These are phyloP conservation scores for Plasmodium vivax DNA, from an alignment of 169 alveolate genomes.

Conservation along the genomic window DNA sequence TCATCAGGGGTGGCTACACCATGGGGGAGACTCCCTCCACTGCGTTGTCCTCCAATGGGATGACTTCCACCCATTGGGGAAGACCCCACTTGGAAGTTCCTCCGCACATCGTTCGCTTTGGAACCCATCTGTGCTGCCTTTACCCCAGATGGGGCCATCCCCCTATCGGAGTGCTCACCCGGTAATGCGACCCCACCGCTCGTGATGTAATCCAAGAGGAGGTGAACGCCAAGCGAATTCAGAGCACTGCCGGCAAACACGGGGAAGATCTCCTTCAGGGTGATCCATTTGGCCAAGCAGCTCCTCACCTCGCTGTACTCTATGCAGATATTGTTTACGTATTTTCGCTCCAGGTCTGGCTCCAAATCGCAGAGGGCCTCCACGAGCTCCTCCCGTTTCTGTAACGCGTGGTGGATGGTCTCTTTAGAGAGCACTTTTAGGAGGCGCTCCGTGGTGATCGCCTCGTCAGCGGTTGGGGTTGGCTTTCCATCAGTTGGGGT, in stretches of 20 bases:
- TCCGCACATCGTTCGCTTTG: not conserved
- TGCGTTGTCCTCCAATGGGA: not conserved
- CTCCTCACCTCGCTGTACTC: conserved; percentile 11
- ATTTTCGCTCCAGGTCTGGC: conserved; percentile 16
- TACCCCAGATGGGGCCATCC: not conserved
- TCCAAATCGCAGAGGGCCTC: conserved; percentile 72
- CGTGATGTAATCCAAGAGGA: conserved; percentile 52
- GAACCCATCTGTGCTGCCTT: not conserved
- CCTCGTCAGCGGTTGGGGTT: not conserved
- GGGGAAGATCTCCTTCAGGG: conserved; percentile 29
- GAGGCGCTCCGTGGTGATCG: not conserved
- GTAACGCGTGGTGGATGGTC: conserved; percentile 6
- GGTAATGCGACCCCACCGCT: not conserved
- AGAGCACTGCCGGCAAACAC: conserved; percentile 70
- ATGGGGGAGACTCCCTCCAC: not conserved
- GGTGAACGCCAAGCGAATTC: conserved; percentile 48
- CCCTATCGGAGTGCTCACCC: not conserved
- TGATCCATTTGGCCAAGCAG: conserved; percentile 4
- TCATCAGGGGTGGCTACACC: not conserved
- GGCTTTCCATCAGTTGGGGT: not conserved
- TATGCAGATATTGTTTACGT: conserved; percentile 48
- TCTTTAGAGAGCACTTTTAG: conserved; percentile 6
- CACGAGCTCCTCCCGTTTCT: conserved; percentile 65
- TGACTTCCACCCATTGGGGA: not conserved
- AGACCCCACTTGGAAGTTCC: not conserved